Base-by-base conservation (phyloP, 208 protist genomes). In the Trypanosoma congolense region DNA sequence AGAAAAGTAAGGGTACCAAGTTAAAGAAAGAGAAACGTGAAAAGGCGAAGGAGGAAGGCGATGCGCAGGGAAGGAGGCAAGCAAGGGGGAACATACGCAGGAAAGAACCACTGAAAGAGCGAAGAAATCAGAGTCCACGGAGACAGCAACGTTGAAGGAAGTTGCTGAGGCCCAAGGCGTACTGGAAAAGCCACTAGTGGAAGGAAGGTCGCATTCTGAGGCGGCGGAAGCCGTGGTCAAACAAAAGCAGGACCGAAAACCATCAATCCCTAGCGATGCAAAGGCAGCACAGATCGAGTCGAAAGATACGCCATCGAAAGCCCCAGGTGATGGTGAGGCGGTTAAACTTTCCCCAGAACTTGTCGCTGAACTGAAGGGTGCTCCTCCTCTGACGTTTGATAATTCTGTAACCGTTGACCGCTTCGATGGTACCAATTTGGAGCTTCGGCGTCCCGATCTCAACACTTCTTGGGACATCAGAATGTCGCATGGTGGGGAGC, bases 381-480 rank as follows among this genome's bases (percentile, higher is more conserved):
- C 63, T 16, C 51, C 55, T 30, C 70, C 70, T 4, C 47, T 76
- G 29, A 60, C 40, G 8, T 60, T 76, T 56, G 56, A 56, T 29
- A 65, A 76, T 42, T 41, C 52, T 2, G 50, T 58, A 29, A 65
- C 55, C n/a, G 33, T 70, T 12, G 59, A 70, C 8, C 28, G 42
- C n/a, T 79, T 79, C 48, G 66, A 79, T 52, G 73, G 73, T 47
- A 26, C 28, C 14, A 43, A 55, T 16, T 56, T 74, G 58, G 60
- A 65, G 41, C 31, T 79, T 38, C 46, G 52, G 22, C 65, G 73
- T 19, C 65, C 66, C 5, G 54, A 61, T 36, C 36, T 61, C 24
- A 43, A 53, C 22, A 53, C 47, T 3, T 48, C 54, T 19, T 87
- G 80, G 80, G 58, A 81, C 22, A 73, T 87, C 30, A 79, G 70